These are phyloP conservation scores for Neurospora sp. DNA, from an alignment of 495 filamentous ascomycete genomes.

Conservation along the genomic window DNA sequence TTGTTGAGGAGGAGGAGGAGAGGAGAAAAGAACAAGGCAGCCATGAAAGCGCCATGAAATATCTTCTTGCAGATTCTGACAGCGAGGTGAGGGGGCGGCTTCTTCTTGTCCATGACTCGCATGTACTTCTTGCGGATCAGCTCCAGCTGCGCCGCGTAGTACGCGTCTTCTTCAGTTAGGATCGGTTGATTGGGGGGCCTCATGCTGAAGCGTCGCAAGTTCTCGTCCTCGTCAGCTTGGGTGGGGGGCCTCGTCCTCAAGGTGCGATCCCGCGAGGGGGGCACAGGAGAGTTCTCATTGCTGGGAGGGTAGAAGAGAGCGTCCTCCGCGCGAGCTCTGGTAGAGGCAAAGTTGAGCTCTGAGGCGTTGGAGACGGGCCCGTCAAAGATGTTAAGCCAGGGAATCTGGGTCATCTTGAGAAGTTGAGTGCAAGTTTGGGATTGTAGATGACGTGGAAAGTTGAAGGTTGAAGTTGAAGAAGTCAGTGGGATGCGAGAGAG, in stretches of 20 bases:
- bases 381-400: background rate
- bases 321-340: background rate
- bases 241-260: background rate
- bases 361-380: background rate
- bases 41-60: background rate
- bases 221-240: background rate
- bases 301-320: background rate
- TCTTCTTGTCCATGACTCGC: background rate
- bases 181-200: background rate
- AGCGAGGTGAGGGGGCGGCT: background rate
- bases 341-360: background rate
- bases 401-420: background rate
- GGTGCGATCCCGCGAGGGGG: background rate
- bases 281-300: background rate
- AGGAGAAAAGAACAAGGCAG: background rate
- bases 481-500: background rate
- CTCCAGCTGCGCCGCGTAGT: background rate
- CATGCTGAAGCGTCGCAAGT: background rate
- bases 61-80: background rate
- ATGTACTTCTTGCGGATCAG: background rate
- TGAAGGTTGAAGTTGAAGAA: background rate
- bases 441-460: background rate
- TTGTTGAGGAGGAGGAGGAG: background rate
- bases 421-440: background rate
- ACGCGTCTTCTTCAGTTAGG: background rate